phyloP scores from a whole-genome alignment of 2,329 filamentous ascomycete genomes.

The Diaporthe eres region DNA sequence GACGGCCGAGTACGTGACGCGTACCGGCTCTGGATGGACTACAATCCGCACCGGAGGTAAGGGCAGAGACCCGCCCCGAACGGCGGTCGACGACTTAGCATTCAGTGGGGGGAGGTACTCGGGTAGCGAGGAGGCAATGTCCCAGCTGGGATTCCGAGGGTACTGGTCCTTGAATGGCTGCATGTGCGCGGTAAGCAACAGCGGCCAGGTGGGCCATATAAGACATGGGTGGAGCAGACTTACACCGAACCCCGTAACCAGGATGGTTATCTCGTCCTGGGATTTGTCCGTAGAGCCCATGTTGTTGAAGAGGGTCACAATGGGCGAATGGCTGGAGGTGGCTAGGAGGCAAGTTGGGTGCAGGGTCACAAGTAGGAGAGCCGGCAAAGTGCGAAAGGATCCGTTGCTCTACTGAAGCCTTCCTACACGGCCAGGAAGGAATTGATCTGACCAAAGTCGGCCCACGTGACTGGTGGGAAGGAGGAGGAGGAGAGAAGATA shows the following conservation, averaged over 20 bases:
- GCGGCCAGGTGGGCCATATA: background rate
- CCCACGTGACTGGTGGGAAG: background rate
- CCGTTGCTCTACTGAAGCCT: constrained; percentile 13
- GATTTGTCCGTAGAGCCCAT: constrained; percentile 49
- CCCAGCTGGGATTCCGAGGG: constrained; percentile 83
- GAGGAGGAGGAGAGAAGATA: background rate
- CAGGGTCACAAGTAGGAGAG: constrained; percentile 10
- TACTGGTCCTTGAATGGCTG: constrained; percentile 84
- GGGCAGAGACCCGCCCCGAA: constrained; percentile 49
- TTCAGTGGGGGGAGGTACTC: constrained; percentile 69
- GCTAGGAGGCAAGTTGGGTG: background rate
- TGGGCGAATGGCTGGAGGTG: background rate
- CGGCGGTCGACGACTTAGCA: constrained; percentile 55
- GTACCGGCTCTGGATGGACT: constrained; percentile 76
- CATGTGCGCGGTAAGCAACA: constrained; percentile 12
- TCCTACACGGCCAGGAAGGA: background rate
- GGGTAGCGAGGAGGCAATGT: constrained; percentile 81
- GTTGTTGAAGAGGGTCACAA: constrained; percentile 19
- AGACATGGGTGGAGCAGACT: constrained; percentile 45
- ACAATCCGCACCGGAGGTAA: constrained; percentile 71
- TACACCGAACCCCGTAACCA: constrained; percentile 75
- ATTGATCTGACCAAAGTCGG: background rate
- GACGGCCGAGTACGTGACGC: constrained; percentile 79
- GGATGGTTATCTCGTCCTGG: constrained; percentile 67
- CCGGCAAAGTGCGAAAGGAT: background rate